These are phyloP conservation scores for Eragrostis tef DNA, from an alignment of 202 grass and related monocot species.

Conservation along the genomic window DNA sequence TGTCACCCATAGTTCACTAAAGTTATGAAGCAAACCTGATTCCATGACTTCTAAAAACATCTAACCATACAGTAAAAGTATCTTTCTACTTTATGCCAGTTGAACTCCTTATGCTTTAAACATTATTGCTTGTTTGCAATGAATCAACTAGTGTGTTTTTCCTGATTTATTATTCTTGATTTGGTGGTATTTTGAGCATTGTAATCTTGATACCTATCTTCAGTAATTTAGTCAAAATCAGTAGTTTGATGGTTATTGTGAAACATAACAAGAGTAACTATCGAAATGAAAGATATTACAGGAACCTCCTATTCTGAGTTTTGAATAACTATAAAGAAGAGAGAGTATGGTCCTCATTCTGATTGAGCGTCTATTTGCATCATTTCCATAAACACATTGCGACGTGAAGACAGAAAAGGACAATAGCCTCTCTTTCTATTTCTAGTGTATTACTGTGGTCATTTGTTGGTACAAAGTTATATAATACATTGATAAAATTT, in stretches of 20 bases:
- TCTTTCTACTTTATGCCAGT: background rate
- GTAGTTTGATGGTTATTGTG: background rate
- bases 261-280: background rate
- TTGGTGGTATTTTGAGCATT: slow-evolving; percentile 8
- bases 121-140: slow-evolving; percentile 12
- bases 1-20: background rate
- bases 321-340: slow-evolving; percentile 26
- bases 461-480: background rate
- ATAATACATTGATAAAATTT: background rate
- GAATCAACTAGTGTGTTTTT: slow-evolving; percentile 10
- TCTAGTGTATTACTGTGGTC: background rate
- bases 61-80: slow-evolving; percentile 2
- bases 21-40: slow-evolving; percentile 27
- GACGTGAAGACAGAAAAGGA: background rate
- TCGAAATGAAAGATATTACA: background rate
- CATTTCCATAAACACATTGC: background rate
- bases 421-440: background rate
- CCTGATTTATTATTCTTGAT: slow-evolving; percentile 14
- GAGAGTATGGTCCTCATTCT: background rate
- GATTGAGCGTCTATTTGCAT: slow-evolving; percentile 16
- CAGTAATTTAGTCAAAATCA: background rate
- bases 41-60: slow-evolving; percentile 20
- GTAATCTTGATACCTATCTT: slow-evolving; percentile 14
- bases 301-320: background rate
- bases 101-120: background rate